Conservation (phyloP, 306 rosid genomes). For the Ormosia semicastrata region DNA sequence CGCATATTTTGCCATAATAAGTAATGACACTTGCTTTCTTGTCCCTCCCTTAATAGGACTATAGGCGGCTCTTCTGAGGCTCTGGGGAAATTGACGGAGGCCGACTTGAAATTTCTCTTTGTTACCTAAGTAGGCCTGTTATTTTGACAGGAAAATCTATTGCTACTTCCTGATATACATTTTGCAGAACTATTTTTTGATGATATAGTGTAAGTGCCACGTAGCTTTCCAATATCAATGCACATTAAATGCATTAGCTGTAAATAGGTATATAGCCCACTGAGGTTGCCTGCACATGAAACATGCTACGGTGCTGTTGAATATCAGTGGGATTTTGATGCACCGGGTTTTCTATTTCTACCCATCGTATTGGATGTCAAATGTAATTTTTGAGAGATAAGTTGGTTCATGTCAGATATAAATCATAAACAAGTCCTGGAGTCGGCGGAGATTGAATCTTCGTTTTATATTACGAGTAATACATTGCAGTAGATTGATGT, state of each 20-base stretch:
- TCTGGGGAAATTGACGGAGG: conserved; percentile 68
- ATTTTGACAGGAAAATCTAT: not conserved
- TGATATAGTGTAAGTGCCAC: not conserved
- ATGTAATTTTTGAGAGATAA: not conserved
- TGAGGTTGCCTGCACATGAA: not conserved
- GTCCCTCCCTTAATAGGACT: conserved; percentile 49
- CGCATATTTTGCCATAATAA: conserved; percentile 6
- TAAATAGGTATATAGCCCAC: not conserved
- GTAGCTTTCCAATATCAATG: not conserved
- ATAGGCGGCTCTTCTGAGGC: conserved; percentile 77
- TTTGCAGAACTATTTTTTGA: not conserved
- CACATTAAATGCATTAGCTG: not conserved
- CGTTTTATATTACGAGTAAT: not conserved
- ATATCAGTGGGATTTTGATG: not conserved
- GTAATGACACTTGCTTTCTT: not conserved
- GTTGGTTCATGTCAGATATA: not conserved
- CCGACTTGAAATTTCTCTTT: conserved; percentile 68
- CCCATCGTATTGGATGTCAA: not conserved
- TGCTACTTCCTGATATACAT: not conserved
- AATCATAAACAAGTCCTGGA: not conserved
- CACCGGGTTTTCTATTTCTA: not conserved
- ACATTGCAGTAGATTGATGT: not conserved
- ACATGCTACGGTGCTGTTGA: not conserved
- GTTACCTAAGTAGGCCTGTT: conserved; percentile 33
- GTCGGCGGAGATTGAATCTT: not conserved